Evolutionary conservation across 768 basidiomycete species (phyloP).

Genomic region (Lentinula edodes): DNA sequence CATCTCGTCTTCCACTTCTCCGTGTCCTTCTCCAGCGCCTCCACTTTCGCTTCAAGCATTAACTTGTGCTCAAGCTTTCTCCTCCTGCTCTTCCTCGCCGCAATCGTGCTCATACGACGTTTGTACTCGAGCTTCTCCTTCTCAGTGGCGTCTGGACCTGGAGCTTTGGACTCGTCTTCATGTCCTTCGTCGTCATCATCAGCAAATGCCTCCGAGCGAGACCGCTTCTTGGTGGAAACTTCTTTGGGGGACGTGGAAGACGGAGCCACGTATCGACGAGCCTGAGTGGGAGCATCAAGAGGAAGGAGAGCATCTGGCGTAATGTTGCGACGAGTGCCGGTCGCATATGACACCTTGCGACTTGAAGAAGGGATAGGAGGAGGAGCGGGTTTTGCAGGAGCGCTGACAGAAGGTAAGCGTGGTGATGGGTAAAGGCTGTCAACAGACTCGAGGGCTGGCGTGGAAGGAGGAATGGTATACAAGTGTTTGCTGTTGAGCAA

Average conservation of each 20-base stretch:
- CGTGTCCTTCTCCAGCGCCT: constrained; percentile 34
- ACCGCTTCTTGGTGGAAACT: constrained; percentile 64
- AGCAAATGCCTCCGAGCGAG: constrained; percentile 24
- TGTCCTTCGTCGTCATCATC: constrained; percentile 15
- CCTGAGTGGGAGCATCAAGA: constrained; percentile 74
- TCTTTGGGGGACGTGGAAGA: constrained; percentile 78
- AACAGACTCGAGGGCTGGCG: constrained; percentile 41
- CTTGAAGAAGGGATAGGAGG: constrained; percentile 18
- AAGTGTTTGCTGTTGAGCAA: constrained; percentile 29
- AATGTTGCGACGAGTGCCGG: constrained; percentile 48
- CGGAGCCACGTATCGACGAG: constrained; percentile 65
- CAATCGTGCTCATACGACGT: constrained; percentile 64
- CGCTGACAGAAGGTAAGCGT: constrained; percentile 11
- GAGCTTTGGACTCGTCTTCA: constrained; percentile 30
- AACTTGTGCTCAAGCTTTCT: constrained; percentile 62
- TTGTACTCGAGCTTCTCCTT: constrained; percentile 58
- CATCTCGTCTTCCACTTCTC: constrained; percentile 44
- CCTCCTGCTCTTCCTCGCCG: constrained; percentile 59
- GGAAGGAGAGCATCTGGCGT: constrained; percentile 61
- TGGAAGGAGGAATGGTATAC: constrained; percentile 46
- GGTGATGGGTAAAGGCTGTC: constrained; percentile 27
- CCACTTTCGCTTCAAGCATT: constrained; percentile 41
- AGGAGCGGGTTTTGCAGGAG: constrained; percentile 9
- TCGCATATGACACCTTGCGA: constrained; percentile 18
- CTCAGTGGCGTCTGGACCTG: constrained; percentile 28